Evolutionary conservation across 225 moss, liverwort and hornwort genomes (phyloP), one percentile per base, ranked within the genome.

Genomic region (Pleurozium schreberi): DNA sequence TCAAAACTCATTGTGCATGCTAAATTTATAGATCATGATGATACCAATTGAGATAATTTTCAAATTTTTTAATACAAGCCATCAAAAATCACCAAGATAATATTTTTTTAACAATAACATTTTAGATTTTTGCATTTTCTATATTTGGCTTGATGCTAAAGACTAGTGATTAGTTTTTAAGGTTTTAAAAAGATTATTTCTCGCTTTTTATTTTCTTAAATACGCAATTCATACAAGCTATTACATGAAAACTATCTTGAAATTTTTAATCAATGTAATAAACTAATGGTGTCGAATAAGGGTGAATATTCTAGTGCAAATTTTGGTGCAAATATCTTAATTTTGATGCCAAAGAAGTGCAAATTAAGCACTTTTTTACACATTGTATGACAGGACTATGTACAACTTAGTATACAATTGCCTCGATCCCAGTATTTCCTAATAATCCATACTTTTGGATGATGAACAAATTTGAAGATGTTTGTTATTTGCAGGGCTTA

Each of bases 371-470:
- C 5, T 49, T 12, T 9, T 47, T 31, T 49, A 31, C 19, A 49
- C 49, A 49, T 75, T 8, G 8, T 33, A 5, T 73, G 5, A 18
- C 2, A 0, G 0, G 7, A 74, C 27, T 14, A 18, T 11, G 0
- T 18, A 3, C 33, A 33, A 8, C 2, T 10, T 17, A 33, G 4
- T 64, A 31, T 33, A 33, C 64, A 64, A 64, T 64, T 64, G 33
- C 16, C 33, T 61, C n/a, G 10, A 49, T 18, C 2, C 26, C 17
- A n/a, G 11, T 9, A 57, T 57, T 38, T 6, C 3, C 26, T 4
- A 57, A 8, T 38, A n/a, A 30, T 75, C 12, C 4, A 49, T 75
- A 50, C 5, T 21, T 74, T 50, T 1, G 8, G 1, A 50, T 50
- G 27, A 79, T n/a, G 57, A 57, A 26, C 3, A 55, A 55, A 79